Conservation (phyloP, 306 rosid genomes). For the Fagus crenata region DNA sequence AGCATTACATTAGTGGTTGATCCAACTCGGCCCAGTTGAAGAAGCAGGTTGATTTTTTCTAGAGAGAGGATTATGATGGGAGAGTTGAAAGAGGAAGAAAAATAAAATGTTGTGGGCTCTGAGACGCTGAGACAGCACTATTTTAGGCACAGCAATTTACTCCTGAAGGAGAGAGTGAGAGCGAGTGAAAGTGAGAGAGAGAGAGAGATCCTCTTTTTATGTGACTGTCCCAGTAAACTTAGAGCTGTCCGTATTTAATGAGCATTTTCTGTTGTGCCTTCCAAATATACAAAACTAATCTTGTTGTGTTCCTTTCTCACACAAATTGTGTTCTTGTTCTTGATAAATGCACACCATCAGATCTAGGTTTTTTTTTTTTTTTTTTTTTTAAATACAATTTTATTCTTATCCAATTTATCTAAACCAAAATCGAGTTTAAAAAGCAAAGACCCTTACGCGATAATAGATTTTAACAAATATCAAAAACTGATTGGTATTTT, state of each 20-base stretch:
- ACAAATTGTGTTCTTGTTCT: too few species aligned
- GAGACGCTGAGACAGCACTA: not conserved
- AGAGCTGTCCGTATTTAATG: not conserved
- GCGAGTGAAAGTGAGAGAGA: not conserved
- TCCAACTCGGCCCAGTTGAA: not conserved
- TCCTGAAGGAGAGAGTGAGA: not conserved
- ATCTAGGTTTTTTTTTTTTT: too few species aligned
- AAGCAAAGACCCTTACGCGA: too few species aligned
- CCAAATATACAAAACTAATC: not conserved
- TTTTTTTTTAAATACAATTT: too few species aligned
- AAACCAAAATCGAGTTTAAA: too few species aligned
- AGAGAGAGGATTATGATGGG: not conserved
- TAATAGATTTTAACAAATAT: too few species aligned
- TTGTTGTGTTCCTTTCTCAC: too few species aligned
- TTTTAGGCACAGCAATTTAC: not conserved
- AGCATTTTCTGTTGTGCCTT: not conserved
- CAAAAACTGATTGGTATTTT: too few species aligned
- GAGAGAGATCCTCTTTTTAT: not conserved
- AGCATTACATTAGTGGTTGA: conserved; percentile 1
- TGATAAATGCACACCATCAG: too few species aligned
- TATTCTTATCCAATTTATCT: too few species aligned
- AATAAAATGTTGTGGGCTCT: not conserved
- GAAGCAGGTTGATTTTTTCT: not conserved
- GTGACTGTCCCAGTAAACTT: not conserved
- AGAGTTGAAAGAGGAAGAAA: not conserved